A percentile compares a stretch with the other conserved stretches of the same genome.
Evolutionary conservation across 2,329 filamentous ascomycete genomes (phyloP).

Genomic region (Diatrype stigma): DNA sequence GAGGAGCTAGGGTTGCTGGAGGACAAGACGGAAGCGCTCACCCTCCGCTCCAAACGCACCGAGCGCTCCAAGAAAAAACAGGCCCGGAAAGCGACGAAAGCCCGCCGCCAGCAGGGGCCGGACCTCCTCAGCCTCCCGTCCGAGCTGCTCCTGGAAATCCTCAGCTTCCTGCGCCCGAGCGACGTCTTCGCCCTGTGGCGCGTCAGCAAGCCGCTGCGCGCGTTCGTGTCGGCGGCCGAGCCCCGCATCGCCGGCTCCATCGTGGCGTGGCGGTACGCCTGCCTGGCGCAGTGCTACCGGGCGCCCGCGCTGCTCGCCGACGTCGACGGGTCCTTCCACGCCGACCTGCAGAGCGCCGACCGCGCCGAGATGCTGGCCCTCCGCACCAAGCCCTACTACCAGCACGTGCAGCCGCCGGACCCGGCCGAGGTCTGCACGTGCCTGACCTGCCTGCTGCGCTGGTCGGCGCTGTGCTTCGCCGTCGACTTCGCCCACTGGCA

Average conservation of each 20-base stretch:
- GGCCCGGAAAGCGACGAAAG: conserved; percentile 33
- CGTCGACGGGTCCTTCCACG: conserved; percentile 18
- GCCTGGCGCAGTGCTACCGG: conserved; percentile 47
- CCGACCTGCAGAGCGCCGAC: conserved; percentile 26
- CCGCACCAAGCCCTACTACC: conserved; percentile 43
- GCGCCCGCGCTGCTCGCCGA: conserved; percentile 41
- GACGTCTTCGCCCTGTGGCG: conserved; percentile 44
- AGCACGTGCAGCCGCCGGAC: conserved; percentile 46
- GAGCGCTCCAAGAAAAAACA: conserved; percentile 42
- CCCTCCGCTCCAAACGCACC: conserved; percentile 49
- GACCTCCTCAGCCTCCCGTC: conserved; percentile 46
- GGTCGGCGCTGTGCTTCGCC: conserved; percentile 50
- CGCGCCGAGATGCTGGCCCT: conserved; percentile 41
- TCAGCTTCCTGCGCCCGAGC: conserved; percentile 43
- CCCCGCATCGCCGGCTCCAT: conserved; percentile 38
- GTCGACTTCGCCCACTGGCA: conserved; percentile 58
- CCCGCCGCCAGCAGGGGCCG: conserved; percentile 20
- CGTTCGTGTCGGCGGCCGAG: conserved; percentile 42
- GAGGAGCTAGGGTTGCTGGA: conserved; percentile 44
- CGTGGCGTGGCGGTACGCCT: conserved; percentile 42
- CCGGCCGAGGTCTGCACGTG: conserved; percentile 50
- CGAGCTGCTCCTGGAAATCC: conserved; percentile 46
- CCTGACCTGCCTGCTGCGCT: conserved; percentile 50
- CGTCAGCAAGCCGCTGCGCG: conserved; percentile 36
- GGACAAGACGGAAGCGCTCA: conserved; percentile 40